Percentiles rank a stretch among this genome's conserved stretches.
Evolutionary conservation across 2,329 filamentous ascomycete species (phyloP).

Genomic region (Decorospora gaudefroyi): DNA sequence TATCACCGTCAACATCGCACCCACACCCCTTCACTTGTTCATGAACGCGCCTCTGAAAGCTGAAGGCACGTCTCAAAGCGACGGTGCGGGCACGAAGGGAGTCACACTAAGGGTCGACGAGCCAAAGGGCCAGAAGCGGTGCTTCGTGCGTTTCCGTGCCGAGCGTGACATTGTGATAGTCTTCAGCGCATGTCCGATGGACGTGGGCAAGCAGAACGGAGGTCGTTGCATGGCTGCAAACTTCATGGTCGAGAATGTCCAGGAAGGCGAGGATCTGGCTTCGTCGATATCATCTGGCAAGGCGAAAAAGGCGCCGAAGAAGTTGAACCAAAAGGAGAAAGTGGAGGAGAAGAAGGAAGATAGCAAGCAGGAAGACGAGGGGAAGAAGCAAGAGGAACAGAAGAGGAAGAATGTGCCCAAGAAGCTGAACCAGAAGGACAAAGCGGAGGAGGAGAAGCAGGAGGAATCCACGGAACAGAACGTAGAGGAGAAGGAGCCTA

Average conservation of each 20-base stretch:
- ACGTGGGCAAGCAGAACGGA: conserved; percentile 44
- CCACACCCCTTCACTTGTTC: conserved; percentile 54
- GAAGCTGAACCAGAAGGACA: not conserved
- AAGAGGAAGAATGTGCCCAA: conserved; percentile 6
- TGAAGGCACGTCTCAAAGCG: conserved; percentile 12
- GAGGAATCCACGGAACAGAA: conserved; percentile 2
- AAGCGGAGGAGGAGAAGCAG: not conserved
- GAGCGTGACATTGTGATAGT: conserved; percentile 47
- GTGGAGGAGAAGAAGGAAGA: conserved; percentile 17
- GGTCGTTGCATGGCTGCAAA: conserved; percentile 48
- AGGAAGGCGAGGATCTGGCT: conserved; percentile 31
- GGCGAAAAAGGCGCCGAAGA: conserved; percentile 27
- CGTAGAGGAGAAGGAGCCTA: no score
- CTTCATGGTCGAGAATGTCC: conserved; percentile 45
- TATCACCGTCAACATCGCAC: conserved; percentile 54
- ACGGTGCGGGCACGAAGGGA: conserved; percentile 38
- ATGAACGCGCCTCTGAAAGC: conserved; percentile 42
- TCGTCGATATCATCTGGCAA: conserved; percentile 20
- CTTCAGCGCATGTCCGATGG: conserved; percentile 48
- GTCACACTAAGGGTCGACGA: conserved; percentile 36
- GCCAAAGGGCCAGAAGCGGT: conserved; percentile 43
- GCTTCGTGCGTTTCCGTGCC: conserved; percentile 42
- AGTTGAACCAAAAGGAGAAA: conserved; percentile 18
- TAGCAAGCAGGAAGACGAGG: conserved; percentile 14
- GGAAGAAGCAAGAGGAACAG: conserved; percentile 5